These are phyloP conservation scores for Plantago major DNA, from an alignment of 257 asterid genomes.

Conservation along the genomic window DNA sequence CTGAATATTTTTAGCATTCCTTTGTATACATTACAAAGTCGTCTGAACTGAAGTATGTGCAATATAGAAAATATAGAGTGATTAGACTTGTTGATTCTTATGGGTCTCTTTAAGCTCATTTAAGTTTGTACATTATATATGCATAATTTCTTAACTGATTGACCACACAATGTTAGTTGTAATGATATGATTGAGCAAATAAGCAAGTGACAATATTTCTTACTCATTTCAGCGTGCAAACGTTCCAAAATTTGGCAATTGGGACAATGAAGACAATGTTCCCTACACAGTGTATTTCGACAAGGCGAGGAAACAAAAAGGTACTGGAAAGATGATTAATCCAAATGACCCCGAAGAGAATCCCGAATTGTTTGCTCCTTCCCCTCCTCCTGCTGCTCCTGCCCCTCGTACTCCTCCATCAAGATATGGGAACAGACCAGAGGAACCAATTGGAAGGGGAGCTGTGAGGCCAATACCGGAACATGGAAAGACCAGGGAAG, in stretches of 20 bases:
- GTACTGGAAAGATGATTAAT: conserved; percentile 65
- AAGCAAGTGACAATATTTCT: neutral
- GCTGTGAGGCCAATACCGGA: conserved; percentile 26
- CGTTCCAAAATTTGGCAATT: conserved; percentile 53
- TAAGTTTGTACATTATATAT: too few species aligned
- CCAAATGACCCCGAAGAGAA: conserved; percentile 76
- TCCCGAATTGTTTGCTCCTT: conserved; percentile 47
- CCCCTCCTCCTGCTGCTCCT: conserved; percentile 25
- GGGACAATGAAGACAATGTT: conserved; percentile 52
- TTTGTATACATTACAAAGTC: too few species aligned
- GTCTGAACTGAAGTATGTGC: too few species aligned
- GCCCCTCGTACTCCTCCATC: conserved; percentile 26
- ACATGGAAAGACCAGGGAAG: conserved; percentile 39
- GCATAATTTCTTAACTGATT: too few species aligned
- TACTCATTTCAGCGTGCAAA: conserved; percentile 32
- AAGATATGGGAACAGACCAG: conserved; percentile 23
- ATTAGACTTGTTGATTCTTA: neutral
- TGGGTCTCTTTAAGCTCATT: too few species aligned
- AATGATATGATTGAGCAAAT: neutral
- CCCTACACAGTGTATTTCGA: conserved; percentile 78
- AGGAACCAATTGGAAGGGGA: conserved; percentile 33
- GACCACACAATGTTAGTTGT: too few species aligned
- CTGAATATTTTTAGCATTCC: neutral
- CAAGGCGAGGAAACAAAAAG: conserved; percentile 58
- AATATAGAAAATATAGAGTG: neutral